Base-by-base conservation (phyloP, 768 basidiomycete species). In the Sporobolomyces phaffii region DNA sequence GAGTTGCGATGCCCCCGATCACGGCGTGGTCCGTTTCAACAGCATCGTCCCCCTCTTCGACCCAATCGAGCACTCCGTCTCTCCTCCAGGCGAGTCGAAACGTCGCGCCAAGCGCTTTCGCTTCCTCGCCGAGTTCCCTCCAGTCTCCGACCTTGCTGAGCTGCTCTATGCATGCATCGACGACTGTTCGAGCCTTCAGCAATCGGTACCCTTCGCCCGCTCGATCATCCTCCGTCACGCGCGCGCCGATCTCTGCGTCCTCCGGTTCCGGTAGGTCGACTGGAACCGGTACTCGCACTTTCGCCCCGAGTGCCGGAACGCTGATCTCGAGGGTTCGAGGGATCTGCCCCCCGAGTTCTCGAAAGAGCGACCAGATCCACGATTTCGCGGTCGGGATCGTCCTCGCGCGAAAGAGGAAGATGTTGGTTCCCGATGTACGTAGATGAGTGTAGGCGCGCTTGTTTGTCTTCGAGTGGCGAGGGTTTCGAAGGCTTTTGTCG, bases 331-430 rank as follows among this genome's bases (percentile, higher is more conserved):
- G 79, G 22, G 79, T 79, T 2, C 79, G 73, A 1, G 93, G 90
- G 13, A 96, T 77, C 63, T 82, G 75, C 4, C 89, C 88, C 3
- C 87, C 90, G 34, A 90, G 80, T 57, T 83, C 81, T 53, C 82
- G 83, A 87, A 90, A 91, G 50, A 96, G 79, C 58, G 84, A 82
- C 92, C 91, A 96, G 49, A 85, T 81, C 93, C 93, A 97, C 76
- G 96, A 91, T 43, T 84, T 81, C 2, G 89, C 87, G 57, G 90
- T 81, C 8, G 87, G 85, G 33, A 89, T 84, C 68, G 85, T 86
- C 76, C 87, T 89, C 22, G 81, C 73, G 73, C 94, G 93, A 77
- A 93, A 89, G 33, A 94, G 81, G 76, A 92, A 94, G 31, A 94
- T 83, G 69, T 91, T 87, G 0, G 86, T 89, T 7, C 91, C 90